These are phyloP conservation scores for Sclerotinia subarctica DNA, from an alignment of 2,329 filamentous ascomycete species.

Conservation along the genomic window DNA sequence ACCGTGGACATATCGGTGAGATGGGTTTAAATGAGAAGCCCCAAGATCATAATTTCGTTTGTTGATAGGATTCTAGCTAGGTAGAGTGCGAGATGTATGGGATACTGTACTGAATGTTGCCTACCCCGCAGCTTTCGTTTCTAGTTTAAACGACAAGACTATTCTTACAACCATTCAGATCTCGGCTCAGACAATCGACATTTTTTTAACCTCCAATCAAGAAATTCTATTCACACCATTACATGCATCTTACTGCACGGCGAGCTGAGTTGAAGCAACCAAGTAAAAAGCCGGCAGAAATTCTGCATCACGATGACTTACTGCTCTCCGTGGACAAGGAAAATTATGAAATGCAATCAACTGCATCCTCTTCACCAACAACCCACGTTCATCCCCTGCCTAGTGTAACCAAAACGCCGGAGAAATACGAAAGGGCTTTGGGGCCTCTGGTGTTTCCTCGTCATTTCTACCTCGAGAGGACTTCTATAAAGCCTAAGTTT, in stretches of 20 bases:
- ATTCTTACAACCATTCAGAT: slow-evolving; percentile 16
- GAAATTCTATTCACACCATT: slow-evolving; percentile 17
- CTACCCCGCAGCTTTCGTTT: slow-evolving; percentile 21
- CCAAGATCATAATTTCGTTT: slow-evolving; percentile 9
- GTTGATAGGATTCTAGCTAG: background rate
- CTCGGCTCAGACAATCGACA: background rate
- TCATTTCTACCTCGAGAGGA: slow-evolving; percentile 3
- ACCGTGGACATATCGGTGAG: background rate
- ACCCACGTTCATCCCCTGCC: slow-evolving; percentile 17
- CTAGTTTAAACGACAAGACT: slow-evolving; percentile 20
- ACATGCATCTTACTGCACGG: slow-evolving; percentile 20
- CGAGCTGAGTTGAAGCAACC: slow-evolving; percentile 13
- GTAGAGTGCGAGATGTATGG: slow-evolving; percentile 10
- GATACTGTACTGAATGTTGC: slow-evolving; percentile 14
- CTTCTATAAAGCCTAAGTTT: background rate
- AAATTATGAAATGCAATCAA: slow-evolving; percentile 17
- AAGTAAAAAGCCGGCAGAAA: slow-evolving; percentile 17
- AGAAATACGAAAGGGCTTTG: slow-evolving; percentile 9
- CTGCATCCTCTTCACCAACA: slow-evolving; percentile 12
- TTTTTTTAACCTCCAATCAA: slow-evolving; percentile 16
- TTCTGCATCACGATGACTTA: slow-evolving; percentile 14
- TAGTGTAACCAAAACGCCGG: slow-evolving; percentile 8
- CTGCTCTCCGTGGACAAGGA: slow-evolving; percentile 2
- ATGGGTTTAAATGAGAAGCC: background rate
- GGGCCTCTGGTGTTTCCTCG: background rate